phyloP scores from a whole-genome alignment of 2,329 filamentous ascomycete genomes.

The Lachnellula occidentalis region DNA sequence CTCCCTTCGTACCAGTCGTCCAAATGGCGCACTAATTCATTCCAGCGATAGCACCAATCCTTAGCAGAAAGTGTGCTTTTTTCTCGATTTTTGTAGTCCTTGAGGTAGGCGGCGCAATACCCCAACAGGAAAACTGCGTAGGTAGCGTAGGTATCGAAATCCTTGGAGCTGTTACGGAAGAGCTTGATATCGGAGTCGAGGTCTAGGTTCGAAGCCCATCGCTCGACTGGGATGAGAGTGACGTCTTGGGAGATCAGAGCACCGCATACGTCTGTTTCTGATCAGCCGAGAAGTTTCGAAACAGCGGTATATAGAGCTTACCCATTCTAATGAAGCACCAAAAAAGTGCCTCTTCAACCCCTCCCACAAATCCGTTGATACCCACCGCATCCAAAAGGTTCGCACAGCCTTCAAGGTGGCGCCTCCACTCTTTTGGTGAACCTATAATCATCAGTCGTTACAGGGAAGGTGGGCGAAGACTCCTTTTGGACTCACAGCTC shows the following conservation, averaged over 20 bases:
- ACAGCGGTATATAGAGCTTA: neutral
- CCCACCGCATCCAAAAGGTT: constrained; percentile 45
- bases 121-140: constrained; percentile 45
- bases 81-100: constrained; percentile 18
- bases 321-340: constrained; percentile 54
- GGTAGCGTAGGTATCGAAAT: constrained; percentile 45
- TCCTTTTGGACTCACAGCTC: constrained; percentile 1
- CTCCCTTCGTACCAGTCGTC: constrained; percentile 38
- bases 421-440: constrained; percentile 45
- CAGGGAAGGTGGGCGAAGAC: no score
- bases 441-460: constrained; percentile 28
- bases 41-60: constrained; percentile 29
- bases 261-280: constrained; percentile 41
- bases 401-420: constrained; percentile 52
- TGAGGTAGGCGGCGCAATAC: constrained; percentile 36
- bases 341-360: constrained; percentile 46
- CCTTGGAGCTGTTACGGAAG: constrained; percentile 31
- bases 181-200: constrained; percentile 26
- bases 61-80: constrained; percentile 24
- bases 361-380: constrained; percentile 44
- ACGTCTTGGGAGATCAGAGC: constrained; percentile 47
- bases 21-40: constrained; percentile 35
- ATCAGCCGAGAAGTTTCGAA: neutral
- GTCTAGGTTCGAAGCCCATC: constrained; percentile 37
- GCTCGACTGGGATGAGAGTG: constrained; percentile 31